These are phyloP conservation scores for Volvox carteri DNA, from an alignment of 163 green algal species.

Conservation along the genomic window DNA sequence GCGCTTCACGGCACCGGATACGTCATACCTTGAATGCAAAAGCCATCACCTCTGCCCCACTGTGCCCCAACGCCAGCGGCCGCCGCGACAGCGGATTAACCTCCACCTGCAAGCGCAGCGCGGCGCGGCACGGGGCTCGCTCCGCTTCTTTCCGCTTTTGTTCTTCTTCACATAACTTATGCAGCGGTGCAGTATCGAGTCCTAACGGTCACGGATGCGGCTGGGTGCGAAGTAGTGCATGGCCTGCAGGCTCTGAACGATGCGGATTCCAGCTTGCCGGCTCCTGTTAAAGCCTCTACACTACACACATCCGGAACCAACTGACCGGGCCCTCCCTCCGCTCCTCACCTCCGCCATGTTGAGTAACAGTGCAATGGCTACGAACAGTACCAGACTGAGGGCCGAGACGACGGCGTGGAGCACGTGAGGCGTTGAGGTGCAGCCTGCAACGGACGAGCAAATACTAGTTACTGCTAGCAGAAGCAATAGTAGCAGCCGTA, in stretches of 20 bases:
- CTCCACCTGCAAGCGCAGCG: constrained; percentile 25
- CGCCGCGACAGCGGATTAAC: constrained; percentile 7
- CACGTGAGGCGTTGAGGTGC: constrained; percentile 3
- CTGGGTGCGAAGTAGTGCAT: no score
- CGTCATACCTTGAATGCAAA: constrained; percentile 42
- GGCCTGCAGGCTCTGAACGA: no score
- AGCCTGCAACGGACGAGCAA: constrained; percentile 35
- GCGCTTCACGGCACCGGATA: no score
- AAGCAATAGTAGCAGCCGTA: not conserved
- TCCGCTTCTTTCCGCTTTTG: no score
- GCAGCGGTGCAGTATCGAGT: no score
- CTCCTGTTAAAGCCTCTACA: no score
- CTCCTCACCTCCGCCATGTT: constrained; percentile 45
- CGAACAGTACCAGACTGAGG: constrained; percentile 27
- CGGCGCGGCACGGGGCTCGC: not conserved
- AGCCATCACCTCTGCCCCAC: constrained; percentile 25
- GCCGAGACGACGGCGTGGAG: constrained; percentile 25
- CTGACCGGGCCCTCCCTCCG: no score
- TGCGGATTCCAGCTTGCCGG: no score
- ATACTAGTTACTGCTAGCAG: no score
- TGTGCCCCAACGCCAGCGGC: constrained; percentile 29
- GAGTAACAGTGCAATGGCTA: constrained; percentile 31
- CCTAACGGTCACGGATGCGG: no score
- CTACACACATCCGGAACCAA: no score
- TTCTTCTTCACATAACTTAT: no score